Conservation (phyloP, 2,329 filamentous ascomycete species). For the Nakataea oryzae region DNA sequence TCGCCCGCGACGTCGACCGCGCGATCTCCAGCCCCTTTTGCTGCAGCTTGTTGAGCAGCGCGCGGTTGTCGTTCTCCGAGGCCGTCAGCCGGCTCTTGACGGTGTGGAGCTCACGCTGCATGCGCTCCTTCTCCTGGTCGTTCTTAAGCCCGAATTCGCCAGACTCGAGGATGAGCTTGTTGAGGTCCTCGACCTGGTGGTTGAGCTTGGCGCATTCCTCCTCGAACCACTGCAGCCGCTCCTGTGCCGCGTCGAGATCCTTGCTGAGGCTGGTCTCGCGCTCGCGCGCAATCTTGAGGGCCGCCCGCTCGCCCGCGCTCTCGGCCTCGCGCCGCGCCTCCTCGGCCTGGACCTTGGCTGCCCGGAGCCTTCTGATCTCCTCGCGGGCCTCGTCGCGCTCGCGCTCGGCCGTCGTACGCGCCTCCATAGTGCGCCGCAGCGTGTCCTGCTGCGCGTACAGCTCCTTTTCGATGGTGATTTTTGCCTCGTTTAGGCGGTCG, state of each 20-base stretch:
- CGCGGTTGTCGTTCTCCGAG: slow-evolving; percentile 92
- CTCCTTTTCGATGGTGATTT: slow-evolving; percentile 96
- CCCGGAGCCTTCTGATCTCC: slow-evolving; percentile 72
- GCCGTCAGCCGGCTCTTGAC: slow-evolving; percentile 81
- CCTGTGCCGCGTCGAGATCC: slow-evolving; percentile 71
- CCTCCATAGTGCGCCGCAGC: slow-evolving; percentile 74
- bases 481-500: slow-evolving; percentile 79
- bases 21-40: slow-evolving; percentile 97
- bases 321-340: slow-evolving; percentile 79
- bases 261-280: slow-evolving; percentile 66
- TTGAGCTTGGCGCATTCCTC: slow-evolving; percentile 67
- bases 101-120: slow-evolving; percentile 84
- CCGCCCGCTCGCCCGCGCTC: slow-evolving; percentile 65
- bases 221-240: slow-evolving; percentile 69
- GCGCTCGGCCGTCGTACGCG: slow-evolving; percentile 67
- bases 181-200: slow-evolving; percentile 73
- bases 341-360: slow-evolving; percentile 76
- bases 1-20: slow-evolving; percentile 75
- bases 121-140: slow-evolving; percentile 86
- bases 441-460: slow-evolving; percentile 93
- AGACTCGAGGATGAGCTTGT: slow-evolving; percentile 77
- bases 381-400: slow-evolving; percentile 83
- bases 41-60: slow-evolving; percentile 92
- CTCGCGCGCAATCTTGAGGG: slow-evolving; percentile 69
- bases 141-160: slow-evolving; percentile 83